Percentiles rank a stretch among this genome's conserved stretches.
phyloP scores from a whole-genome alignment of 176 grass and related monocot species.

The Carex parvula region DNA sequence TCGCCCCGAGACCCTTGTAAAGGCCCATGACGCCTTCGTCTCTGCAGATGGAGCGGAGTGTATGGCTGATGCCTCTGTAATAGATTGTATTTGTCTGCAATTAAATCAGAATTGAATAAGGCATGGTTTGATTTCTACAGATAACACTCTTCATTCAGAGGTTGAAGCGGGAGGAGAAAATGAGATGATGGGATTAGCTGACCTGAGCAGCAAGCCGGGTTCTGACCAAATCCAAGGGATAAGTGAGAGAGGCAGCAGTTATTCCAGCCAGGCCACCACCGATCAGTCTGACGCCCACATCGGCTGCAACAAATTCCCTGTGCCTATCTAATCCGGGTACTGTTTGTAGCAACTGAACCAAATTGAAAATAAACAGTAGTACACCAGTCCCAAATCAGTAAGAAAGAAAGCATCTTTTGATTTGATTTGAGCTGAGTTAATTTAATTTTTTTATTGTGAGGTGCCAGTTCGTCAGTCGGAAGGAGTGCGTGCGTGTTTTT shows the following conservation, averaged over 20 bases:
- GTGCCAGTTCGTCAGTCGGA: too few species aligned
- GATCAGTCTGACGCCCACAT: slow-evolving; percentile 66
- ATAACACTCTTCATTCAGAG: not conserved
- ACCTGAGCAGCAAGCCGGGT: slow-evolving; percentile 94
- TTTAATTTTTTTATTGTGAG: too few species aligned
- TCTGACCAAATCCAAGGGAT: slow-evolving; percentile 78
- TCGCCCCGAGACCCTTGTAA: slow-evolving; percentile 95
- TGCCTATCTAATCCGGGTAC: slow-evolving; percentile 67
- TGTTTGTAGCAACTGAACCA: slow-evolving; percentile 64
- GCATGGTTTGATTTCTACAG: not conserved
- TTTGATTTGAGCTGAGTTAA: too few species aligned
- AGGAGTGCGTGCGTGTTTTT: too few species aligned
- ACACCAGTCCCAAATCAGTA: too few species aligned
- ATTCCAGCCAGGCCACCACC: slow-evolving; percentile 87
- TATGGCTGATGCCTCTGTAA: slow-evolving; percentile 93
- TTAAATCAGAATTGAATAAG: slow-evolving; percentile 10
- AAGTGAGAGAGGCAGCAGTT: slow-evolving; percentile 86
- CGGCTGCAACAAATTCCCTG: slow-evolving; percentile 48
- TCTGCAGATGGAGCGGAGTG: slow-evolving; percentile 78
- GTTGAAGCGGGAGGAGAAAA: slow-evolving; percentile 1
- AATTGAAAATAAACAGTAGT: not conserved
- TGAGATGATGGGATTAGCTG: slow-evolving; percentile 15
- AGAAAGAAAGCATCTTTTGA: too few species aligned
- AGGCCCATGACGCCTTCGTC: slow-evolving; percentile 82
- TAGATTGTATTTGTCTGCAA: slow-evolving; percentile 84